Percentiles rank a stretch among this genome's conserved stretches.
Conservation (phyloP, 805 yeast species). For the Candida oleophila region DNA sequence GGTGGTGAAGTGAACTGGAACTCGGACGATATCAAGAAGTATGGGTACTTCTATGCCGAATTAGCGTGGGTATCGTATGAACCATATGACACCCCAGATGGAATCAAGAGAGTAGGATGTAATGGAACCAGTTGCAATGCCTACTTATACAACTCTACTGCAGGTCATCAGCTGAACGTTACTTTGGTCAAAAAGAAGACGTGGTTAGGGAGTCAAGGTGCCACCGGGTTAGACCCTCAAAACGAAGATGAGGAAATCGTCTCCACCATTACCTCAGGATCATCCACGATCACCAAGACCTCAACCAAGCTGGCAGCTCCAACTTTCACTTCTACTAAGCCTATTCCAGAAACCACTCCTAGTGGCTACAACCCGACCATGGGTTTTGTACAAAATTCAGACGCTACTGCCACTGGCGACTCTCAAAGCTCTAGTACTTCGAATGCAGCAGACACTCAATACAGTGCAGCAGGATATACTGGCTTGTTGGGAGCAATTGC, state of each 20-base stretch:
- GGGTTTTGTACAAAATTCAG: constrained; percentile 38
- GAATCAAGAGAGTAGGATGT: constrained; percentile 32
- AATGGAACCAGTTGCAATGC: constrained; percentile 55
- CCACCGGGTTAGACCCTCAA: constrained; percentile 64
- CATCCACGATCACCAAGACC: constrained; percentile 18
- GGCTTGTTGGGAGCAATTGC: constrained; percentile 19
- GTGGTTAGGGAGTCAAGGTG: constrained; percentile 56
- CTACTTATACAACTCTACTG: constrained; percentile 45
- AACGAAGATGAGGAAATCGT: constrained; percentile 20
- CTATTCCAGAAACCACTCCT: constrained; percentile 8
- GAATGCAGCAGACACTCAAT: background rate
- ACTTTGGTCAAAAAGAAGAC: constrained; percentile 64
- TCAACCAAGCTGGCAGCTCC: constrained; percentile 14
- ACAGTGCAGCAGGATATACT: constrained; percentile 10
- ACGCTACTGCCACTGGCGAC: constrained; percentile 9
- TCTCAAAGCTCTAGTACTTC: constrained; percentile 12
- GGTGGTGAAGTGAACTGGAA: constrained; percentile 89
- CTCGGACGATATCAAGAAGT: constrained; percentile 63
- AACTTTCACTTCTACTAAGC: constrained; percentile 9
- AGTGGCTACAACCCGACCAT: constrained; percentile 1
- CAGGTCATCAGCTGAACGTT: constrained; percentile 38
- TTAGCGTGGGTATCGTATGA: constrained; percentile 59
- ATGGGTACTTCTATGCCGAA: constrained; percentile 80
- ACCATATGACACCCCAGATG: constrained; percentile 73
- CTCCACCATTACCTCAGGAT: constrained; percentile 13